These are phyloP conservation scores for Pseudomassariella vexata DNA, from an alignment of 2,329 filamentous ascomycete species.

Conservation along the genomic window DNA sequence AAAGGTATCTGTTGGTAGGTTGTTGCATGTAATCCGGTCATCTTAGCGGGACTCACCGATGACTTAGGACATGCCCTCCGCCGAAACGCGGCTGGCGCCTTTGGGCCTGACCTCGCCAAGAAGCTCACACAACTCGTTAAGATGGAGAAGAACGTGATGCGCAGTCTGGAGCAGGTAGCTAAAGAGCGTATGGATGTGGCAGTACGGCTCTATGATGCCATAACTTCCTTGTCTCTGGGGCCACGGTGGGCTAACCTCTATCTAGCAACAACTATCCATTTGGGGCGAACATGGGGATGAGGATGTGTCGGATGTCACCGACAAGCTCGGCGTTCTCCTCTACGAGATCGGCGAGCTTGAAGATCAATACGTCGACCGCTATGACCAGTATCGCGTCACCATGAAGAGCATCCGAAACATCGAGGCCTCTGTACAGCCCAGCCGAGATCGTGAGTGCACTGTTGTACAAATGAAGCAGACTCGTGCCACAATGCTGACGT, in stretches of 20 bases:
- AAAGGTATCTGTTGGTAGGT: constrained; percentile 76
- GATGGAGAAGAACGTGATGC: constrained; percentile 99
- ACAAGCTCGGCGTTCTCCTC: constrained; percentile 95
- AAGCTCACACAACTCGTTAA: constrained; percentile 97
- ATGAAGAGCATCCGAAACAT: constrained; percentile 99
- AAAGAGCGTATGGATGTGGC: constrained; percentile 98
- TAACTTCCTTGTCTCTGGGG: neutral
- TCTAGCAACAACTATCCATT: constrained; percentile 93
- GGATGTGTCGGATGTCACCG: constrained; percentile 96
- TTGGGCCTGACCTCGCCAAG: constrained; percentile 84
- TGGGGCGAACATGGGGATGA: constrained; percentile 97
- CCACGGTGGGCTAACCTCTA: neutral
- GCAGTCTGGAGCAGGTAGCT: constrained; percentile 90
- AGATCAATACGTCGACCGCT: constrained; percentile 96
- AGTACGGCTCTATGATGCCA: constrained; percentile 62
- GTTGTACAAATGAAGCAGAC: no score
- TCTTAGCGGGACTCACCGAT: neutral
- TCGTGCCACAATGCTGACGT: constrained; percentile 13
- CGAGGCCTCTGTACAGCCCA: constrained; percentile 95
- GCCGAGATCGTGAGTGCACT: constrained; percentile 79
- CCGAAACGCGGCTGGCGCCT: constrained; percentile 69
- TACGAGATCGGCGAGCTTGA: constrained; percentile 98
- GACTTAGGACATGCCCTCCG: constrained; percentile 66
- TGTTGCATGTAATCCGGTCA: constrained; percentile 5
- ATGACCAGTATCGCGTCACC: constrained; percentile 97